Evolutionary conservation across 1,284 basidiomycete genomes (phyloP).

Genomic region (Cryptococcus sp.): DNA sequence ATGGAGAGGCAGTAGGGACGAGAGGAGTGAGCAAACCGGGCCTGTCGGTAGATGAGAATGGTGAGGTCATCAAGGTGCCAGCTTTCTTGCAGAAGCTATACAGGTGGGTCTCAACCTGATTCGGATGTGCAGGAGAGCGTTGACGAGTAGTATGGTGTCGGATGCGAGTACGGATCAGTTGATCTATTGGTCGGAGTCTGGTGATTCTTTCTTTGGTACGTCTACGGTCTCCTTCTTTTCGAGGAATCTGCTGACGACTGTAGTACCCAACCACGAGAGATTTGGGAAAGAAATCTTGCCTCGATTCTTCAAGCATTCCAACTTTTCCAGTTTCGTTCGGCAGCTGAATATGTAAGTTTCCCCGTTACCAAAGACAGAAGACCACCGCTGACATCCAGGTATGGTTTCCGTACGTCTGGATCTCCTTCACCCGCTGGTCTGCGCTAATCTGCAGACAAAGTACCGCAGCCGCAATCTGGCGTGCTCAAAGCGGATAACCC

Average conservation of each 20-base stretch:
- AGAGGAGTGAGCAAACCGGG: conserved; percentile 30
- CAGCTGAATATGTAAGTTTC: conserved; percentile 78
- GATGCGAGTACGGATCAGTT: conserved; percentile 73
- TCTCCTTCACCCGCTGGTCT: not conserved
- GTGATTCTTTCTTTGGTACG: conserved; percentile 84
- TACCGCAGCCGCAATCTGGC: conserved; percentile 92
- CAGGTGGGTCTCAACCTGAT: conserved; percentile 55
- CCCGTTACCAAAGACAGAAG: not conserved
- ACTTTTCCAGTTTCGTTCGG: conserved; percentile 88
- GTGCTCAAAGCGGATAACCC: conserved; percentile 74
- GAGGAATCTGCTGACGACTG: not conserved
- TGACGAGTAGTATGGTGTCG: conserved; percentile 71
- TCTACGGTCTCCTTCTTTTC: conserved; percentile 10
- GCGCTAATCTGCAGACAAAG: conserved; percentile 56
- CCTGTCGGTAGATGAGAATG: conserved; percentile 42
- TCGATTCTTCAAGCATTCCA: conserved; percentile 93
- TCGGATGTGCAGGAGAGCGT: conserved; percentile 2
- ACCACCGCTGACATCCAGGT: conserved; percentile 38
- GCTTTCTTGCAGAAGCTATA: conserved; percentile 90
- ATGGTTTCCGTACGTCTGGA: conserved; percentile 69
- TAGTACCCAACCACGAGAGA: conserved; percentile 88
- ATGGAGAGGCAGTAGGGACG: not conserved
- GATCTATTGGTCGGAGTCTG: conserved; percentile 83
- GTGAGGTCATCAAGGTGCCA: conserved; percentile 53
- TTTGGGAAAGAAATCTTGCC: conserved; percentile 87